Percentiles rank a stretch among this genome's conserved stretches.
phyloP scores from a whole-genome alignment of 2,329 filamentous ascomycete species.

The Alternaria angustiovoidea region DNA sequence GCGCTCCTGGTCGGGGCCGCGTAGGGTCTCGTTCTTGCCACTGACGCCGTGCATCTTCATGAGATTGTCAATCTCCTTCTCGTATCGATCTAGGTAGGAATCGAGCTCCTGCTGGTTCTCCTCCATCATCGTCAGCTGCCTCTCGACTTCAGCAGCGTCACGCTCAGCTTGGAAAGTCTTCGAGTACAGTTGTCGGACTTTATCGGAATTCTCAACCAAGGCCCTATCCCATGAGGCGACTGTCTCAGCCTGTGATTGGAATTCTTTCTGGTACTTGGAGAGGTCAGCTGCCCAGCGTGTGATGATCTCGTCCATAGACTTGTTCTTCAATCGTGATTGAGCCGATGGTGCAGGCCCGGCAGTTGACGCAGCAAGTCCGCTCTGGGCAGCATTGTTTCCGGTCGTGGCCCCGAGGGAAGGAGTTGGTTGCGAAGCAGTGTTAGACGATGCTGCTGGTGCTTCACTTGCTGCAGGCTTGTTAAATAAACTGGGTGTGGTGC shows the following conservation, averaged over 20 bases:
- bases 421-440: constrained; percentile 34
- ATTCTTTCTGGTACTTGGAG: constrained; percentile 95
- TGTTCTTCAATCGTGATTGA: constrained; percentile 92
- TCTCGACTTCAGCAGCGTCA: constrained; percentile 91
- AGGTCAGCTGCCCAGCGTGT: constrained; percentile 95
- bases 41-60: constrained; percentile 82
- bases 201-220: constrained; percentile 91
- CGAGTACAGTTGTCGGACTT: constrained; percentile 91
- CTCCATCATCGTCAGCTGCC: constrained; percentile 87
- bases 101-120: constrained; percentile 91
- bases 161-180: constrained; percentile 94
- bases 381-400: constrained; percentile 34
- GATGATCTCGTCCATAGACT: constrained; percentile 99
- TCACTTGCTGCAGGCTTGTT: constrained; percentile 32
- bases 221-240: constrained; percentile 91
- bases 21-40: constrained; percentile 70
- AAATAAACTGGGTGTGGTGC: constrained; percentile 28
- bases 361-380: constrained; percentile 74
- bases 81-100: constrained; percentile 87
- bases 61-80: constrained; percentile 89
- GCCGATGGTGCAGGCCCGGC: constrained; percentile 79
- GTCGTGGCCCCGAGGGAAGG: constrained; percentile 25
- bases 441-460: constrained; percentile 30
- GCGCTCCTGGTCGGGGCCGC: constrained; percentile 92
- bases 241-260: constrained; percentile 86